phyloP scores from a whole-genome alignment of 2,329 filamentous ascomycete species.

The Ophiocordyceps camponoti-rufipedis region DNA sequence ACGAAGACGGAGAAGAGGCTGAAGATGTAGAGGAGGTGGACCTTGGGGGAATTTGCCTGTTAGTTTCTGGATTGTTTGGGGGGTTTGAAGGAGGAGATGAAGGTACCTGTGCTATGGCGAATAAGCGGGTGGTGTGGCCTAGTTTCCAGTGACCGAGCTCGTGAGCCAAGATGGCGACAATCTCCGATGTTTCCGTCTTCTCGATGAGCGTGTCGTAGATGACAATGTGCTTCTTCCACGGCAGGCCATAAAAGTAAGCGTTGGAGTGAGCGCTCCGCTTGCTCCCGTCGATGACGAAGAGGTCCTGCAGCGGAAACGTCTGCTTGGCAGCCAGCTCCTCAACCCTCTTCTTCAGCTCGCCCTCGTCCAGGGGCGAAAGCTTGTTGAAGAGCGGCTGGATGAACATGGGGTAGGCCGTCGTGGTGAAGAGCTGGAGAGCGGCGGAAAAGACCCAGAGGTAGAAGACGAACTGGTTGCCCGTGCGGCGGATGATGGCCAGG shows the following conservation, averaged over 20 bases:
- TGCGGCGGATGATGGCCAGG: conserved; percentile 84
- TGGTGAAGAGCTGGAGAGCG: conserved; percentile 78
- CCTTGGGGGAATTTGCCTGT: conserved; percentile 47
- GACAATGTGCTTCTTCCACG: conserved; percentile 99
- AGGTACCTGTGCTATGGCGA: conserved; percentile 66
- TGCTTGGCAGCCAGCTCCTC: conserved; percentile 69
- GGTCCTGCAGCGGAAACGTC: conserved; percentile 78
- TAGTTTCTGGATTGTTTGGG: no score
- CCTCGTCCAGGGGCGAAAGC: conserved; percentile 76
- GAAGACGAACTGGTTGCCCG: conserved; percentile 90
- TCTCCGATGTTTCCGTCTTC: conserved; percentile 81
- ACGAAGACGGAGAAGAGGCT: conserved; percentile 93
- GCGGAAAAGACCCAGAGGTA: conserved; percentile 93
- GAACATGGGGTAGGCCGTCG: conserved; percentile 86
- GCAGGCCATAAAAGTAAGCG: conserved; percentile 89
- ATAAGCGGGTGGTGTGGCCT: conserved; percentile 82
- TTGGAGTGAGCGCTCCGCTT: conserved; percentile 79
- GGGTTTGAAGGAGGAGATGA: background rate
- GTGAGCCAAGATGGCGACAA: conserved; percentile 86
- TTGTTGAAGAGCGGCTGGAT: conserved; percentile 98
- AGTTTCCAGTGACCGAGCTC: conserved; percentile 96
- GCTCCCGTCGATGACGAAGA: conserved; percentile 87
- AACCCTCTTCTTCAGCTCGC: conserved; percentile 72
- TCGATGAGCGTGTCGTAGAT: conserved; percentile 97
- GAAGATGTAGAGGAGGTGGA: conserved; percentile 94